A percentile compares a stretch with the other conserved stretches of the same genome.
These are phyloP conservation scores for Oryza meridionalis DNA, from an alignment of 176 grass and related monocot species.

Conservation along the genomic window DNA sequence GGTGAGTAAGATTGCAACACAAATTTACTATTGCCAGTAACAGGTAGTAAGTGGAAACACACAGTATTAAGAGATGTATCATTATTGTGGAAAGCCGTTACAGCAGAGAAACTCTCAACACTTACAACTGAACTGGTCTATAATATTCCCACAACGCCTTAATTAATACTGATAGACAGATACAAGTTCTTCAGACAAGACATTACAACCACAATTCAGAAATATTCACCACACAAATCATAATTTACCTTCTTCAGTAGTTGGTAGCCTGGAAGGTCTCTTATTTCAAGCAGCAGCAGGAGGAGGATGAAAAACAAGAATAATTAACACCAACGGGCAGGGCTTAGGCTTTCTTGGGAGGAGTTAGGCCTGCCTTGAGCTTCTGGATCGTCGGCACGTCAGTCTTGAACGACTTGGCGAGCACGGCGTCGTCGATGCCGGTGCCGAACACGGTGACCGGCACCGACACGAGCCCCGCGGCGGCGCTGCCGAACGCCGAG, in stretches of 20 bases:
- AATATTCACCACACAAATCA: neutral
- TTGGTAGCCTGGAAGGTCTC: neutral
- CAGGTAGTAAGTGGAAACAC: neutral
- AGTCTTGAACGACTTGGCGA: slow-evolving; percentile 50
- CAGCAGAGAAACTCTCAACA: neutral
- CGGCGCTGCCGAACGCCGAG: slow-evolving; percentile 43
- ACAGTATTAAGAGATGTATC: neutral
- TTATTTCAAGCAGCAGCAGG: neutral
- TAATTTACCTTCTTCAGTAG: neutral
- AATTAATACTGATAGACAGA: neutral
- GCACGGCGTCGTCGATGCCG: neutral
- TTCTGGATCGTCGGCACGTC: slow-evolving; percentile 23
- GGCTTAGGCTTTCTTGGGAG: slow-evolving; percentile 4
- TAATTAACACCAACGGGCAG: no score
- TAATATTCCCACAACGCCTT: no score
- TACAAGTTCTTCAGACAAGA: neutral
- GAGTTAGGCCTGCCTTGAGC: slow-evolving; percentile 33
- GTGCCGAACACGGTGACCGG: slow-evolving; percentile 43
- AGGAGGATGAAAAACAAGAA: no score
- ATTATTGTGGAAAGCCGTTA: neutral
- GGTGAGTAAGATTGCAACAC: neutral
- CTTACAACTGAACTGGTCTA: neutral
- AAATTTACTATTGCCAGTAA: neutral
- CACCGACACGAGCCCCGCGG: slow-evolving; percentile 1
- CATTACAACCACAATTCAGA: neutral